Evolutionary conservation across 345 rosid genomes (phyloP).

Genomic region (Arabidopsis arenosa): DNA sequence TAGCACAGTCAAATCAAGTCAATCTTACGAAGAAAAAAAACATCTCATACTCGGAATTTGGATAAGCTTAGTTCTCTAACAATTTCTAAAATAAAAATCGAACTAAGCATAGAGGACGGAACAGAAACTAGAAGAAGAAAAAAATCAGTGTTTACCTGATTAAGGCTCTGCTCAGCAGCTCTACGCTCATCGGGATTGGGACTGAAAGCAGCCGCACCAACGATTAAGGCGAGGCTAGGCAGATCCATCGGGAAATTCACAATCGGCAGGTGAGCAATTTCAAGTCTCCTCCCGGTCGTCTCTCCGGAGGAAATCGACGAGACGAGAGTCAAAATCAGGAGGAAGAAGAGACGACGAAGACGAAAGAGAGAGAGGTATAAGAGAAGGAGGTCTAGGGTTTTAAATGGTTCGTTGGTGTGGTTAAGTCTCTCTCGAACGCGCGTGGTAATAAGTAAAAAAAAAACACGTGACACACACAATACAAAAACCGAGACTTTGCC

Average conservation of each 20-base stretch:
- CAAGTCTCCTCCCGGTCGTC: constrained; percentile 22
- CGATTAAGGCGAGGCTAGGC: constrained; percentile 65
- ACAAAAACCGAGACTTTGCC: constrained; percentile 34
- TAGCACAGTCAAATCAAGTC: constrained; percentile 34
- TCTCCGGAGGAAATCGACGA: constrained; percentile 44
- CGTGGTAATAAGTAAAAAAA: constrained; percentile 40
- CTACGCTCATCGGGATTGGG: constrained; percentile 88
- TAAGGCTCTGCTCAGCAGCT: constrained; percentile 88
- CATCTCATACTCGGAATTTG: background rate
- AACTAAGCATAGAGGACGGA: background rate
- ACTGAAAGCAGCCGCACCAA: constrained; percentile 78
- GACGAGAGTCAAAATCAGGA: constrained; percentile 36
- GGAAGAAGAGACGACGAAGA: constrained; percentile 10
- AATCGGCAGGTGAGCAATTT: constrained; percentile 8
- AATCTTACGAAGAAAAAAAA: background rate
- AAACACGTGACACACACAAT: constrained; percentile 37
- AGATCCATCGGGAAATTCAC: constrained; percentile 70
- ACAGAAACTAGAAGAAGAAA: background rate
- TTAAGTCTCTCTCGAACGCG: constrained; percentile 29
- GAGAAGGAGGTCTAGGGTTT: constrained; percentile 44
- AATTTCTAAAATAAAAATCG: background rate
- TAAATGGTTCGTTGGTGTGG: constrained; percentile 40
- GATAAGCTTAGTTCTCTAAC: background rate
- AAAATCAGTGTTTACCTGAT: constrained; percentile 56
- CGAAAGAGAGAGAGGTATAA: background rate